Conservation (phyloP, 768 basidiomycete genomes). For the Boletellus ananas region DNA sequence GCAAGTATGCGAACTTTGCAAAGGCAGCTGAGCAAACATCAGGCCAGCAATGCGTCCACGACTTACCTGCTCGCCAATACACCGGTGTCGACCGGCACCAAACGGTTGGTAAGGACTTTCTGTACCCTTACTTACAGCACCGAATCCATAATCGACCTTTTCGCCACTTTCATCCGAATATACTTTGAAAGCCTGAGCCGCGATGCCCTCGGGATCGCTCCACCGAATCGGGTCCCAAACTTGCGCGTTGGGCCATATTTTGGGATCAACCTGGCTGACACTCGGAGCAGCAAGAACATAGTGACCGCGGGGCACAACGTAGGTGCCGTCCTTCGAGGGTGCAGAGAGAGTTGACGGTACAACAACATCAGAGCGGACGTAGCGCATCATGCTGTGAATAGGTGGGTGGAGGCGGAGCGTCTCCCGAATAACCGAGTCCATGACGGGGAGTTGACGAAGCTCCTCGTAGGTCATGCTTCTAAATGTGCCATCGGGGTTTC, state of each 20-base stretch:
- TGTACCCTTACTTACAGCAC: conserved; percentile 92
- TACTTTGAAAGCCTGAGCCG: conserved; percentile 69
- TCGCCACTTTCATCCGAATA: conserved; percentile 77
- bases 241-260: conserved; percentile 69
- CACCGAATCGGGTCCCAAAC: conserved; percentile 83
- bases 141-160: conserved; percentile 96
- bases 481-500: conserved; percentile 74
- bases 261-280: conserved; percentile 82
- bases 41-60: neutral
- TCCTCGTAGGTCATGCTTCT: conserved; percentile 83
- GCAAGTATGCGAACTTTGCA: conserved; percentile 85
- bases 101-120: conserved; percentile 97
- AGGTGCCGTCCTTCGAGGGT: conserved; percentile 67
- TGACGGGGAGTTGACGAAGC: conserved; percentile 72
- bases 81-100: conserved; percentile 93
- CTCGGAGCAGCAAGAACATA: conserved; percentile 87
- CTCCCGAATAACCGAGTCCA: conserved; percentile 91
- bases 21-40: conserved; percentile 4
- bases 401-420: conserved; percentile 92
- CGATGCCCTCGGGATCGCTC: conserved; percentile 80
- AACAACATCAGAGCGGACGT: conserved; percentile 80
- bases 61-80: conserved; percentile 83
- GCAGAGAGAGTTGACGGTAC: conserved; percentile 79
- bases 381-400: conserved; percentile 93
- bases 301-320: conserved; percentile 87